Evolutionary conservation across 768 basidiomycete genomes (phyloP).

Genomic region (Boletus patriciae): DNA sequence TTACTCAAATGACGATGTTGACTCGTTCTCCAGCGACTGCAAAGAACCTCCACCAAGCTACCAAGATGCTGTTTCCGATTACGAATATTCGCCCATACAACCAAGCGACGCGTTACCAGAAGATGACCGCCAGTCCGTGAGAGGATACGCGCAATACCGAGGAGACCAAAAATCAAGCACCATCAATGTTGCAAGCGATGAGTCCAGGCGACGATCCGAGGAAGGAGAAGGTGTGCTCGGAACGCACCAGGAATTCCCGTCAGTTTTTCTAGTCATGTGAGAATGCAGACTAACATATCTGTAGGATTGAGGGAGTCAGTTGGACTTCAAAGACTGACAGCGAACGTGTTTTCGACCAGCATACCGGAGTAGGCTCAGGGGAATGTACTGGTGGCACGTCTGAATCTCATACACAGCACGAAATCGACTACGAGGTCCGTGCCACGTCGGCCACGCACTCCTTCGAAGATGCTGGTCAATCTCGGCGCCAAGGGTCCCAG

Average conservation of each 20-base stretch:
- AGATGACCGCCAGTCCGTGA: background rate
- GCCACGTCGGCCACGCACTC: background rate
- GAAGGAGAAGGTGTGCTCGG: background rate
- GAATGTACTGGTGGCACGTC: background rate
- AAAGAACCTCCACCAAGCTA: constrained; percentile 17
- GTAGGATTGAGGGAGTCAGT: background rate
- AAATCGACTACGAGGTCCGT: background rate
- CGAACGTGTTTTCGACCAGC: background rate
- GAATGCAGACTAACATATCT: background rate
- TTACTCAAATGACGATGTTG: background rate
- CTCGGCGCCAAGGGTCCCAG: background rate
- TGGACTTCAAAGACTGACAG: background rate
- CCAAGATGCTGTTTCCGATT: constrained; percentile 2
- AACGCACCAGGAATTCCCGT: background rate
- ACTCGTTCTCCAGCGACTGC: background rate
- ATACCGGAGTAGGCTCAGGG: background rate
- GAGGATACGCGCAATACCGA: background rate
- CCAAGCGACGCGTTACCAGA: background rate
- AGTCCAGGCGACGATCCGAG: background rate
- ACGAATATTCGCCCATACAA: background rate
- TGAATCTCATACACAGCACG: background rate
- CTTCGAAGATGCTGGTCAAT: background rate
- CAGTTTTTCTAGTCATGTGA: background rate
- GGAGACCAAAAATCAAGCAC: background rate
- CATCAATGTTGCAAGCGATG: background rate